These are phyloP conservation scores for Solanum chacoense DNA, from an alignment of 305 asterid species.

Conservation along the genomic window DNA sequence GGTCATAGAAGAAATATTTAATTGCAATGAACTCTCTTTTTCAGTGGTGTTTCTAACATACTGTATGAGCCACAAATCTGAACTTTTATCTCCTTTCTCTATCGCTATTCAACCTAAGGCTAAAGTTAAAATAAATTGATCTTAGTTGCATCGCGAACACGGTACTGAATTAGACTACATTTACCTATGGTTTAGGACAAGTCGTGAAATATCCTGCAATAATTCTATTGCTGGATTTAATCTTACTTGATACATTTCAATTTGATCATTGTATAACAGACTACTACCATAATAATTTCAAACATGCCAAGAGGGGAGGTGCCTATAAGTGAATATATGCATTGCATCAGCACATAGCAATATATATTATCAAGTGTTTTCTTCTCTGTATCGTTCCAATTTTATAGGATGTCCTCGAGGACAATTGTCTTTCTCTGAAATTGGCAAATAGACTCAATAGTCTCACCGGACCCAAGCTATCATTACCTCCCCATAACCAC, in stretches of 20 bases:
- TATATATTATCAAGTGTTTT: not conserved
- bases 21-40: not conserved
- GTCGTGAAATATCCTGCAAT: not conserved
- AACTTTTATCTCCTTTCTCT: not conserved
- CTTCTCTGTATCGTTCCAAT: conserved; percentile 36
- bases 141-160: not conserved
- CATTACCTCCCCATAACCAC: not conserved
- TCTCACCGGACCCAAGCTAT: not conserved
- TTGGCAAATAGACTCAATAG: not conserved
- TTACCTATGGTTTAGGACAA: not conserved
- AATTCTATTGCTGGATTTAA: not conserved
- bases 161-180: not conserved
- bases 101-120: not conserved
- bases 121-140: not conserved
- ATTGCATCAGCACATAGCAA: not conserved
- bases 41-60: not conserved
- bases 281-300: not conserved
- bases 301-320: not conserved
- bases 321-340: not conserved
- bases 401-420: not conserved
- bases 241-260: not conserved
- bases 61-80: not conserved
- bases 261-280: not conserved
- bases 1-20: not conserved
- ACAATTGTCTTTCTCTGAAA: not conserved